A percentile compares a stretch with the other conserved stretches of the same genome.
Evolutionary conservation across 169 alveolate genomes (phyloP).

Genomic region (Plasmodium vinckei): DNA sequence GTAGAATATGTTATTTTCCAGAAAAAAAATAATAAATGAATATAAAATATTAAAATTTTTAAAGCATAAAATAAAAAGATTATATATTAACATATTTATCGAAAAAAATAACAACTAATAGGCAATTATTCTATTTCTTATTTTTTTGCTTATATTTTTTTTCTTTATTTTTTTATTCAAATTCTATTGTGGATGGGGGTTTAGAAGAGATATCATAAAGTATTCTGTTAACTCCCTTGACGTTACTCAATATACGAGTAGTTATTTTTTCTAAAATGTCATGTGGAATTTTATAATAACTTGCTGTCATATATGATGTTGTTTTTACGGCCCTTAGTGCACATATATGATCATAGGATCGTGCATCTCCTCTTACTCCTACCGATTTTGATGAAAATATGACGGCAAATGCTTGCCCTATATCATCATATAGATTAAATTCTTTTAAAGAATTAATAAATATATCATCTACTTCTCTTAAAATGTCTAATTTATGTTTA

Average conservation of each 20-base stretch:
- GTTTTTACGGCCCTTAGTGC: slow-evolving; percentile 82
- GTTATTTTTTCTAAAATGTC: slow-evolving; percentile 83
- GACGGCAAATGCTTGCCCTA: slow-evolving; percentile 82
- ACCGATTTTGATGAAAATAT: slow-evolving; percentile 82
- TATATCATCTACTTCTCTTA: slow-evolving; percentile 83
- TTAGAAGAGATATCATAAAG: slow-evolving; percentile 84
- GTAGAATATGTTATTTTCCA: too few species aligned
- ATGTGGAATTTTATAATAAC: slow-evolving; percentile 78
- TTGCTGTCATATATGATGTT: slow-evolving; percentile 83
- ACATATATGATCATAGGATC: slow-evolving; percentile 79
- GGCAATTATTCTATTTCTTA: too few species aligned
- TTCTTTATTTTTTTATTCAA: slow-evolving; percentile 6
- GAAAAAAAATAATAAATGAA: too few species aligned
- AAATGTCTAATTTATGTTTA: slow-evolving; percentile 82
- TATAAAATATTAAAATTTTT: too few species aligned
- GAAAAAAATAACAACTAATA: too few species aligned
- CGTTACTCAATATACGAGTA: slow-evolving; percentile 79
- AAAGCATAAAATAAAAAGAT: too few species aligned
- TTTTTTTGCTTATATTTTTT: not conserved
- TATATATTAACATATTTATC: too few species aligned
- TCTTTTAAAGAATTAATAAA: slow-evolving; percentile 79
- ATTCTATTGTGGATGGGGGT: slow-evolving; percentile 86
- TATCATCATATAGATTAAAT: slow-evolving; percentile 76
- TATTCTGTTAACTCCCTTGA: slow-evolving; percentile 82
- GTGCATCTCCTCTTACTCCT: slow-evolving; percentile 80